Evolutionary conservation across 208 protist species (phyloP), one percentile per base, ranked within the genome.

Genomic region (Wallacemonas collosoma): DNA sequence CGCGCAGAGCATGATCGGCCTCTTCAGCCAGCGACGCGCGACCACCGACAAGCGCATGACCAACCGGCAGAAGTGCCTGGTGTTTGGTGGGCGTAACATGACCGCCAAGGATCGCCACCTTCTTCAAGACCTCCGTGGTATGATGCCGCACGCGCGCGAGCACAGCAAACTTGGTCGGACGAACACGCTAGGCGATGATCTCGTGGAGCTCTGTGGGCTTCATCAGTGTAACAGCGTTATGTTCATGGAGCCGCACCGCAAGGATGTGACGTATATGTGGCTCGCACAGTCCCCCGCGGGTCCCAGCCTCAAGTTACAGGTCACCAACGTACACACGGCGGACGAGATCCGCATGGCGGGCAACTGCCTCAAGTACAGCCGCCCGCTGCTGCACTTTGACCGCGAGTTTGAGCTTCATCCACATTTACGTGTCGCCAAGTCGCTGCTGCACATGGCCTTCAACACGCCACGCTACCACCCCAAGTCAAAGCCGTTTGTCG

Each of bases 401-500:
- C 77, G 89, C 68, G 83, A 86, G 51, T 99, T 99, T 77, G 97
- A 99, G 65, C 47, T 64, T 2, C 71, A 84, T 50, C 96, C 98
- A 15, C 93, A 99, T 53, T 83, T 94, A 9, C 76, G 83, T 44
- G 80, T 99, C 2, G 80, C 98, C 11, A 99, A 99, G 77, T 97
- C 99, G 72, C 79, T 99, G 7, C 89, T 99, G 68, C 87, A 89
- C 61, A 93, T 99, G 91, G 80, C 94, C 38, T 99, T 99, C 83
- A 95, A 95, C 61, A 98, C 95, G 0, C 98, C 98, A 15, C 87
- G 95, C 48, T 89, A 93, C 54, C 98, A 99, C 83, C 95, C 97
- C 47, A 98, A 98, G 71, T 97, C 91, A 63, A 99, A 99, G 81
- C 98, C 99, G 8, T 99, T 99, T 78, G 77, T 99, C 41, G 98